These are phyloP conservation scores for Lactarius deliciosus DNA, from an alignment of 768 basidiomycete genomes.

Conservation along the genomic window DNA sequence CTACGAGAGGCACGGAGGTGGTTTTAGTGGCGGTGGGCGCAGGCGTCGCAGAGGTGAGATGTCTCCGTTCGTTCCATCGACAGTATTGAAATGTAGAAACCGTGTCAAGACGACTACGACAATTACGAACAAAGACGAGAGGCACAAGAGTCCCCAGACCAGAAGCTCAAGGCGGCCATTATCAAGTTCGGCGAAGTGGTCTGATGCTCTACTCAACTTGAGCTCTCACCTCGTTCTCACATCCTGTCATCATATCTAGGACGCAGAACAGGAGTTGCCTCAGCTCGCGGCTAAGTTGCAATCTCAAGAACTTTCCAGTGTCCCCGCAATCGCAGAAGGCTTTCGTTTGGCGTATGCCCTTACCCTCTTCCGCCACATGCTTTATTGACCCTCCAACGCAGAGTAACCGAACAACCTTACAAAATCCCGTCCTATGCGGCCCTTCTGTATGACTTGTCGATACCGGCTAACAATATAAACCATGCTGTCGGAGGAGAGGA, in stretches of 20 bases:
- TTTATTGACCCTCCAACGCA: conserved; percentile 36
- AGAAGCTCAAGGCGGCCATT: conserved; percentile 64
- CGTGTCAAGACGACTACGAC: conserved; percentile 56
- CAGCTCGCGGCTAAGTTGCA: conserved; percentile 65
- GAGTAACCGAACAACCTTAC: conserved; percentile 89
- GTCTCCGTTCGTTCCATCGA: conserved; percentile 7
- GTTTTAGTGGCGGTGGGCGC: conserved; percentile 34
- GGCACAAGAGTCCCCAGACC: conserved; percentile 65
- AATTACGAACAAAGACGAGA: conserved; percentile 64
- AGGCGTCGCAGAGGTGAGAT: conserved; percentile 32
- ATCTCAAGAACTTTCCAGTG: conserved; percentile 54
- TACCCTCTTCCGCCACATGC: conserved; percentile 2
- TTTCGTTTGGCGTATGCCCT: conserved; percentile 63
- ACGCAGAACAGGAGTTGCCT: conserved; percentile 66
- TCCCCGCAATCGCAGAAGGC: conserved; percentile 69
- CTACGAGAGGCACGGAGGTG: conserved; percentile 50
- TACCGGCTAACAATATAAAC: conserved; percentile 33
- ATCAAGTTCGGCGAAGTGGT: conserved; percentile 83
- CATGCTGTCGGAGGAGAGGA: conserved; percentile 39
- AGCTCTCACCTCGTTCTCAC: not conserved
- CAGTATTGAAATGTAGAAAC: conserved; percentile 6
- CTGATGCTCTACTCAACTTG: conserved; percentile 36
- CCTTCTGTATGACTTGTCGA: conserved; percentile 67
- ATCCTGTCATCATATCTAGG: conserved; percentile 43
- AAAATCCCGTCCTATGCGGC: conserved; percentile 91